phyloP scores from a whole-genome alignment of 495 filamentous ascomycete species.

The Penicillium atrosanguineum region DNA sequence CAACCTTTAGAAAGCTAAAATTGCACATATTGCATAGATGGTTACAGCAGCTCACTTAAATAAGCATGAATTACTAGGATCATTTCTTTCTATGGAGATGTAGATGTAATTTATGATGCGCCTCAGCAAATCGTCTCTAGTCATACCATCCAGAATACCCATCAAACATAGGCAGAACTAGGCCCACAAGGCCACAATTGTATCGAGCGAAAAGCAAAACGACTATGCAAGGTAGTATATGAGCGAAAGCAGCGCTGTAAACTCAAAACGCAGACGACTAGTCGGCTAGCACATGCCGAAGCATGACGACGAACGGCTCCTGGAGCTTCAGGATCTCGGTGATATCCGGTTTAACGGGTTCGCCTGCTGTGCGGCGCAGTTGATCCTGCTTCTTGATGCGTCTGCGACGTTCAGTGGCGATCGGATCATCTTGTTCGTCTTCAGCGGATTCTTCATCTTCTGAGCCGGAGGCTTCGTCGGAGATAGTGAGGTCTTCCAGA shows the following conservation, averaged over 20 bases:
- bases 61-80: background rate
- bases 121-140: conserved; percentile 29
- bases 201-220: background rate
- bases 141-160: conserved; percentile 27
- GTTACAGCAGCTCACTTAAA: background rate
- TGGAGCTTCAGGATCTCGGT: conserved; percentile 74
- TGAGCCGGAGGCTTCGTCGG: conserved; percentile 65
- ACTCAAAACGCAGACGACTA: conserved; percentile 28
- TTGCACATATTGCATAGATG: background rate
- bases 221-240: background rate
- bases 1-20: background rate
- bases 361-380: conserved; percentile 78
- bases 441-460: conserved; percentile 70
- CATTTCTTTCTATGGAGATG: background rate
- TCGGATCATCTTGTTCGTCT: conserved; percentile 73
- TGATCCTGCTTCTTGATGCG: conserved; percentile 72
- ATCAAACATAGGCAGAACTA: background rate
- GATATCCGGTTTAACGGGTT: conserved; percentile 82
- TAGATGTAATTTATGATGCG: background rate
- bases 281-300: conserved; percentile 82
- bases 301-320: conserved; percentile 76
- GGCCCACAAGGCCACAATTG: background rate
- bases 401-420: conserved; percentile 77
- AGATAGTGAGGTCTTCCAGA: conserved; percentile 75
- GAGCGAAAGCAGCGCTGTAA: background rate